A percentile compares a stretch with the other conserved stretches of the same genome.
Evolutionary conservation across 306 rosid species (phyloP).

Genomic region (Trifolium repens): DNA sequence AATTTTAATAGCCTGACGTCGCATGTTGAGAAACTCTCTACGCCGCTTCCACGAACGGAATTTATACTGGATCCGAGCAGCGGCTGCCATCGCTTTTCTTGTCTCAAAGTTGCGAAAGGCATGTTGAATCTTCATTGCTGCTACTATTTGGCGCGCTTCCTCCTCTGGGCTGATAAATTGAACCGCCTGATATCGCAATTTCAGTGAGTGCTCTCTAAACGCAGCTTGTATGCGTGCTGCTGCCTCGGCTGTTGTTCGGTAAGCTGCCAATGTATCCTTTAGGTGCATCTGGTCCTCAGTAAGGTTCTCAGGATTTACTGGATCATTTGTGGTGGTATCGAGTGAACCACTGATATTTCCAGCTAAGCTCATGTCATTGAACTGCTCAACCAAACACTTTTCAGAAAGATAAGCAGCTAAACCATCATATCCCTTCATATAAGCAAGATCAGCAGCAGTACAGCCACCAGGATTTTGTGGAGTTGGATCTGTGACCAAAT

Average conservation of each 20-base stretch:
- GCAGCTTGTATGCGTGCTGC: constrained; percentile 92
- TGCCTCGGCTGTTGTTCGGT: constrained; percentile 85
- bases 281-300: constrained; percentile 74
- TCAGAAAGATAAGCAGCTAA: constrained; percentile 96
- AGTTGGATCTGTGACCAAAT: constrained; percentile 91
- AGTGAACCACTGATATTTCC: constrained; percentile 89
- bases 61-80: constrained; percentile 76
- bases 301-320: constrained; percentile 57
- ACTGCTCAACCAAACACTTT: constrained; percentile 79
- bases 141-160: constrained; percentile 82
- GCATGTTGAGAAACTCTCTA: constrained; percentile 70
- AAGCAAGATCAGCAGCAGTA: constrained; percentile 91
- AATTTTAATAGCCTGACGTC: constrained; percentile 76
- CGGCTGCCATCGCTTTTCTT: constrained; percentile 64
- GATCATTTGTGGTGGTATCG: constrained; percentile 53
- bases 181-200: constrained; percentile 52
- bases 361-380: constrained; percentile 80
- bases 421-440: constrained; percentile 69
- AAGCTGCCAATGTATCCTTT: constrained; percentile 83
- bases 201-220: constrained; percentile 73
- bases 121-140: constrained; percentile 98
- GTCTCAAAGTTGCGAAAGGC: constrained; percentile 76
- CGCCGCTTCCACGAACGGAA: constrained; percentile 88
- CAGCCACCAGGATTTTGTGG: constrained; percentile 72
- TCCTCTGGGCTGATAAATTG: constrained; percentile 57